Base-by-base conservation (phyloP, 2,329 filamentous ascomycete species). In the Lachnellula occidentalis region DNA sequence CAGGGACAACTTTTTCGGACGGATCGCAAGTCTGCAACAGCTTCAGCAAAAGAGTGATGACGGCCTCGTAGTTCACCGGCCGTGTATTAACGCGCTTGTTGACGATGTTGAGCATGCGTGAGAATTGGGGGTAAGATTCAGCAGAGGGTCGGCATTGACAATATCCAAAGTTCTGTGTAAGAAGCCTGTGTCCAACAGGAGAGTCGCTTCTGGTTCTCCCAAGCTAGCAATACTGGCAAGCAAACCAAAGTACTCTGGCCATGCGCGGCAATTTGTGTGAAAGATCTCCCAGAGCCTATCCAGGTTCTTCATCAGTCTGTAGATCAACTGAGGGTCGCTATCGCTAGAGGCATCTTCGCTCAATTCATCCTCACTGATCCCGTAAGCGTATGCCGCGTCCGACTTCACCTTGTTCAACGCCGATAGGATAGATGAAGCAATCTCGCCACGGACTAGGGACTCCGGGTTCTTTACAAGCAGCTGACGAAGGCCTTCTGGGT, bases 181-280 rank as follows among this genome's bases (percentile, higher is more conserved):
- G 61, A 83, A 88, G 22, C 81, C 78, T 34, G 77, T 73, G 11
- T 82, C 78, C 22, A 92, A 73, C 22, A 91, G 73, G 5, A 78
- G 66, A 2, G 74, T 73, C 19, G 79, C 75, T 67, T 90, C 85
- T 5, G 75, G 68, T 3, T 74, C 70, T 1, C 87, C 86, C 52
- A 89, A 70, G 45, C 73, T 75, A 14, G 83, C 82, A 65, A 92
- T 86, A n/a, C 74, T 74, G n/a, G 79, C 66, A 58, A 92, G 74
- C n/a, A 87, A 77, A 12, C 80, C 79, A 66, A 92, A 92, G 55
- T 86, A 86, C 64, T 92, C 88, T 42, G 85, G 81, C 89, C 89
- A 94, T 3, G 87, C 80, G 54, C 84, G 80, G 27, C 82, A 73
- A 45, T 78, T 74, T 2, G 74, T 70, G 56, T 88, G 82, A 54